A percentile compares a stretch with the other conserved stretches of the same genome.
Conservation (phyloP, 345 rosid species). For the Gossypium bickii region DNA sequence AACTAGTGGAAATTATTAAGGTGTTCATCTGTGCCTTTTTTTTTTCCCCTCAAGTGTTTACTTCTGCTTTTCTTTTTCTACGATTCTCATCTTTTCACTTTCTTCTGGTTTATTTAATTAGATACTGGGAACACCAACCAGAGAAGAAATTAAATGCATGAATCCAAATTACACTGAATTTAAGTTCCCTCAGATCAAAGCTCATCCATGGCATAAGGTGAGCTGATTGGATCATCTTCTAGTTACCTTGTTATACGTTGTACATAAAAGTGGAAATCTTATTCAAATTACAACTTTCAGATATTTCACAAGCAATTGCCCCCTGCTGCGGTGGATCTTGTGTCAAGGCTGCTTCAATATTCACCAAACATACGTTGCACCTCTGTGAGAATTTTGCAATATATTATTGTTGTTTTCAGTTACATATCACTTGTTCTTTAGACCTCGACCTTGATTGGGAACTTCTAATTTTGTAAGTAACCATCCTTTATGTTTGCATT, state of each 20-base stretch:
- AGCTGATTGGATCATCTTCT: slow-evolving; percentile 8
- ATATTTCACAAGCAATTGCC: slow-evolving; percentile 69
- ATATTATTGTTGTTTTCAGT: not conserved
- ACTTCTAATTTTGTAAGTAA: not conserved
- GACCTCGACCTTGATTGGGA: not conserved
- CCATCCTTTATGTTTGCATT: not conserved
- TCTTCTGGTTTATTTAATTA: slow-evolving; percentile 27
- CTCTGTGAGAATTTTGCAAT: slow-evolving; percentile 48
- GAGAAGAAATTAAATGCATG: slow-evolving; percentile 99
- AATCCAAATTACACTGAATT: slow-evolving; percentile 93
- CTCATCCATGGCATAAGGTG: slow-evolving; percentile 99
- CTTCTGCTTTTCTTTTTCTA: not conserved
- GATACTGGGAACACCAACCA: slow-evolving; percentile 93
- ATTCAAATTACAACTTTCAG: slow-evolving; percentile 30
- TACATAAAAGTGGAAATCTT: not conserved
- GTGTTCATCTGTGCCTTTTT: slow-evolving; percentile 26
- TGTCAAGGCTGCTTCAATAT: slow-evolving; percentile 82
- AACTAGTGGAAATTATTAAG: slow-evolving; percentile 97
- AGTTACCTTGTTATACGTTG: not conserved
- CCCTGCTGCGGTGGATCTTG: slow-evolving; percentile 79
- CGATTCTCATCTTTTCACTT: slow-evolving; percentile 1
- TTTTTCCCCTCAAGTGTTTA: not conserved
- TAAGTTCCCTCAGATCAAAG: slow-evolving; percentile 97
- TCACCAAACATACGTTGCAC: slow-evolving; percentile 75
- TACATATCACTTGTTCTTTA: not conserved